Conservation (phyloP, 2,329 filamentous ascomycete genomes). For the Ophiostoma pallidulum region DNA sequence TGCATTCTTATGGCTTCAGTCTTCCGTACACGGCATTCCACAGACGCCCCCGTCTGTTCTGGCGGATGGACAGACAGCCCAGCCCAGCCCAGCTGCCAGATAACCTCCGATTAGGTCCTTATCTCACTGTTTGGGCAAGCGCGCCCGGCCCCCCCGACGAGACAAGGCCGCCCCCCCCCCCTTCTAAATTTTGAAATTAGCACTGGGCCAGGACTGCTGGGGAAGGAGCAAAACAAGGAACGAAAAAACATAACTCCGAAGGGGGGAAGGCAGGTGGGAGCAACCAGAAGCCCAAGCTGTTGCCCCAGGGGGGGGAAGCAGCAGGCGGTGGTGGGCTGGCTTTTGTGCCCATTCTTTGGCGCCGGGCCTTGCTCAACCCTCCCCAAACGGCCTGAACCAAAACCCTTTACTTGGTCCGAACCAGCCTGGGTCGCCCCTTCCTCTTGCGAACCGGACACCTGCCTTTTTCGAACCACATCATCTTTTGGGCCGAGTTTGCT, state of each 20-base stretch:
- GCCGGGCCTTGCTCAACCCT: neutral
- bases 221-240: slow-evolving; percentile 10
- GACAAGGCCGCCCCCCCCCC: too few relatives aligned
- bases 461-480: slow-evolving; percentile 1
- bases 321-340: neutral
- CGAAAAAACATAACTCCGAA: slow-evolving; percentile 19
- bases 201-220: neutral
- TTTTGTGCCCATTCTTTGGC: neutral
- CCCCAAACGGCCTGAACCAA: neutral
- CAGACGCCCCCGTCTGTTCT: neutral
- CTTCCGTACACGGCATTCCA: too few relatives aligned
- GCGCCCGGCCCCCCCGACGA: slow-evolving; percentile 1
- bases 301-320: neutral
- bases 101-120: neutral
- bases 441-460: slow-evolving; percentile 4
- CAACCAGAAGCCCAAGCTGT: too few relatives aligned
- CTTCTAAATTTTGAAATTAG: slow-evolving; percentile 10
- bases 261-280: neutral
- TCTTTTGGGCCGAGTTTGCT: neutral
- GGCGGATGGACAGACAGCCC: neutral
- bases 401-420: slow-evolving; percentile 2
- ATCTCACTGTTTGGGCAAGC: slow-evolving; percentile 6
- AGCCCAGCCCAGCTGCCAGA: too few relatives aligned
- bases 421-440: slow-evolving; percentile 3
- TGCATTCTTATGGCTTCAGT: too few relatives aligned